Percentiles rank a stretch among this genome's conserved stretches.
Conservation (phyloP, 2,329 filamentous ascomycete genomes). For the Verticillium tricorpus region DNA sequence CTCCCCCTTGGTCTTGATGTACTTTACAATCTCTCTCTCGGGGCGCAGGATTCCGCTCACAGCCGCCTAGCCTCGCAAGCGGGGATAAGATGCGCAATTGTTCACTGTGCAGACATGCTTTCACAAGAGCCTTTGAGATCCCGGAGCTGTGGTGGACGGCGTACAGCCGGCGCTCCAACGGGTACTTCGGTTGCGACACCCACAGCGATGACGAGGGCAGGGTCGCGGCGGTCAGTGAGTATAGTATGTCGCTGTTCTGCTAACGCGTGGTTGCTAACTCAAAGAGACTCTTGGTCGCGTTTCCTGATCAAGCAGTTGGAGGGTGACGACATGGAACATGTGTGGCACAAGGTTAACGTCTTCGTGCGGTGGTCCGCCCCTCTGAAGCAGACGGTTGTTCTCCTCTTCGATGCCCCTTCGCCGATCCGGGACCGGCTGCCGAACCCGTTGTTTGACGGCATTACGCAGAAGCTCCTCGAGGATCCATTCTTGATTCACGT, state of each 20-base stretch:
- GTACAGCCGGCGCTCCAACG: conserved; percentile 28
- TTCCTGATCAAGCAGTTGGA: conserved; percentile 24
- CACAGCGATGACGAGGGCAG: conserved; percentile 8
- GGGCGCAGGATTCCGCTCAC: not conserved
- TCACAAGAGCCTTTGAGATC: conserved; percentile 20
- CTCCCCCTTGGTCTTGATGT: not conserved
- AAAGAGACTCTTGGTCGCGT: conserved; percentile 25
- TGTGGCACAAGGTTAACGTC: conserved; percentile 30
- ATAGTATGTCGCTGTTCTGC: too few species aligned
- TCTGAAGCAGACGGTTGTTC: conserved; percentile 18
- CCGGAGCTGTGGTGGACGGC: conserved; percentile 30
- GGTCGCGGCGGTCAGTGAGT: conserved; percentile 15
- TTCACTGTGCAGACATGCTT: conserved; percentile 1
- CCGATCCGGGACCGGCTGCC: not conserved
- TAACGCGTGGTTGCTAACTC: conserved; percentile 1
- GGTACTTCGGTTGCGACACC: conserved; percentile 30
- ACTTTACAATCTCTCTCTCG: not conserved
- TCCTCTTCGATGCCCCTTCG: conserved; percentile 23
- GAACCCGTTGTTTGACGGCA: not conserved
- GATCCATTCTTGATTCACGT: conserved; percentile 33
- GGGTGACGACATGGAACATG: conserved; percentile 15
- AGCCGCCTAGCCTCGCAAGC: not conserved
- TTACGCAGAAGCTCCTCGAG: conserved; percentile 5
- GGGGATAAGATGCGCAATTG: not conserved
- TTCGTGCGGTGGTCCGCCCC: conserved; percentile 20